Evolutionary conservation across 2,329 filamentous ascomycete genomes (phyloP), one percentile per base, ranked within the genome.

Genomic region (Fusarium dimerum): DNA sequence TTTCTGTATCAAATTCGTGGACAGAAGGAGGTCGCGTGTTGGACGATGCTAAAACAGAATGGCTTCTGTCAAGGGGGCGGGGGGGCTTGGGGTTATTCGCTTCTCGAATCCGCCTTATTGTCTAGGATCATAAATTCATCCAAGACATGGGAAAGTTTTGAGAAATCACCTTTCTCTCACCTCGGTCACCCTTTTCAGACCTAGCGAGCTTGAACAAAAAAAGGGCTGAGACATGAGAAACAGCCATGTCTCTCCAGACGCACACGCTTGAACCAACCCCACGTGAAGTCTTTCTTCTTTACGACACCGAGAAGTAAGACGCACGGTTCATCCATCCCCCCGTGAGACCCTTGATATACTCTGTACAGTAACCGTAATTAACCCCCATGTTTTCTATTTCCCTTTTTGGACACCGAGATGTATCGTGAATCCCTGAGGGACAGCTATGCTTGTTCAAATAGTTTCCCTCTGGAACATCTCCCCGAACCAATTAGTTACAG

Each of bases 201-300:
- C 32, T 36, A 36, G 10, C 32, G 32, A 36, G 32, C 7, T 26
- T 26, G 20, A 36, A 36, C 10, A 12, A 5, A 36, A 36, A 9
- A 36, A 26, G 7, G 32, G 32, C 32, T 36, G 32, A 36, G 13
- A 36, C 32, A 36, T 36, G 32, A 36, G 32, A 36, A 36, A 26
- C 20, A 26, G 20, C 20, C 20, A 26, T 26, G 20, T 26, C 20
- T 26, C 20, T 26, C 20, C 4, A 7, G 4, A 7, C 20, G 4
- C 20, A 26, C 20, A 26, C 20, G 20, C 20, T 26, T 26, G 20
- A 26, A 26, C 36, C 18, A 41, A 51, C 53, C 51, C 49, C 62
- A 65, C 62, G 60, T 63, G 56, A 65, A 63, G 56, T 53, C 43
- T 58, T 65, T 52, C 61, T 52, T 48, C 45, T 60, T 65, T 65